Evolutionary conservation across 306 rosid species (phyloP).

Genomic region (Medicago ruthenica): DNA sequence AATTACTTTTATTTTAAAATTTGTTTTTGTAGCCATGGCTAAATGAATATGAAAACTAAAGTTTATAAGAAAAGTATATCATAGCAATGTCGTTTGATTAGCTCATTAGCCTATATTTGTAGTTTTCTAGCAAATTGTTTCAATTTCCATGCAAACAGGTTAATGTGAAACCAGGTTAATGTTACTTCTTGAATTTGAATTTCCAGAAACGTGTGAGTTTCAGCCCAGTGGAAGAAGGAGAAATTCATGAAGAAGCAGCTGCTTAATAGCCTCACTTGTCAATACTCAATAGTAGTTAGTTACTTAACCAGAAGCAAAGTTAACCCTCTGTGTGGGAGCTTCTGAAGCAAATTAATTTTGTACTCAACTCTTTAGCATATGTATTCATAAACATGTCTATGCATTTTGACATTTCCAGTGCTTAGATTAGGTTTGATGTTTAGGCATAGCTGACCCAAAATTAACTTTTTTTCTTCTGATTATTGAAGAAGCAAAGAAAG

Average conservation of each 20-base stretch:
- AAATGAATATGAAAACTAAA: neutral
- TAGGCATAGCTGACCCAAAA: constrained; percentile 19
- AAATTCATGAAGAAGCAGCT: constrained; percentile 42
- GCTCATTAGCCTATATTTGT: constrained; percentile 1
- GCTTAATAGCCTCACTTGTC: constrained; percentile 14
- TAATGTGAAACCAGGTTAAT: constrained; percentile 6
- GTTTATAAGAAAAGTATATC: constrained; percentile 1
- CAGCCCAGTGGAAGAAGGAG: constrained; percentile 52
- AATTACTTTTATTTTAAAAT: neutral
- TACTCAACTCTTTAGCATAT: constrained; percentile 15
- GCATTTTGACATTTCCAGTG: neutral
- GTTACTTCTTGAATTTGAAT: constrained; percentile 17
- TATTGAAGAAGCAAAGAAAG: constrained; percentile 2
- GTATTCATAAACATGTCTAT: constrained; percentile 16
- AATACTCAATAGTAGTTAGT: constrained; percentile 21
- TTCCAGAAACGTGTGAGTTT: constrained; percentile 76
- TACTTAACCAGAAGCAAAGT: neutral
- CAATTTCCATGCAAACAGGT: constrained; percentile 9
- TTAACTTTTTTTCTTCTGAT: neutral
- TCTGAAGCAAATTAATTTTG: constrained; percentile 37
- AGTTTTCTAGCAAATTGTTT: constrained; percentile 1
- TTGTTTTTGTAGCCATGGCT: constrained; percentile 4
- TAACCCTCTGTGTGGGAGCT: constrained; percentile 12
- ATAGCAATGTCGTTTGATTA: neutral
- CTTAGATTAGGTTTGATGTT: neutral